phyloP scores from a whole-genome alignment of 1,284 basidiomycete genomes.

The Melampsora larici-populina region DNA sequence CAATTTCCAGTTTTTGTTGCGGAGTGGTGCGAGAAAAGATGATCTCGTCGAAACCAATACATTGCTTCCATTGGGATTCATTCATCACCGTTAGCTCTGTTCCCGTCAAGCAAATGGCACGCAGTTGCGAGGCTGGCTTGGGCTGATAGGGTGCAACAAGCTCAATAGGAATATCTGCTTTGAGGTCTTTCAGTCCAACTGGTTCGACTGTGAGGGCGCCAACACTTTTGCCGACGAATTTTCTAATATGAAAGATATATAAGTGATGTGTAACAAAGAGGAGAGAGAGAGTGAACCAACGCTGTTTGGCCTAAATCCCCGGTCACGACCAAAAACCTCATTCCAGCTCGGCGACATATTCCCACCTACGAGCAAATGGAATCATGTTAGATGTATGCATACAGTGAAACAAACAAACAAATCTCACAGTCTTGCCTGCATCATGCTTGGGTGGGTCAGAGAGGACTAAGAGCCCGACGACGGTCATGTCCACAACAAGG shows the following conservation, averaged over 20 bases:
- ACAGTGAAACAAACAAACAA: conserved; percentile 53
- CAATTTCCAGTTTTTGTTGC: conserved; percentile 69
- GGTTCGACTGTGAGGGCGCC: conserved; percentile 59
- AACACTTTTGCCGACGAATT: conserved; percentile 60
- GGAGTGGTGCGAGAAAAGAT: conserved; percentile 72
- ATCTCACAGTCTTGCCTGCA: conserved; percentile 59
- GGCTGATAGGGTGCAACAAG: conserved; percentile 52
- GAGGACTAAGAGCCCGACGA: conserved; percentile 65
- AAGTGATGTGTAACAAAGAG: background rate
- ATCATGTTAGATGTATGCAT: no score
- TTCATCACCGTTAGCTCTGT: conserved; percentile 59
- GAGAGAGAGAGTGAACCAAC: background rate
- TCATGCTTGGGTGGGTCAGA: conserved; percentile 65
- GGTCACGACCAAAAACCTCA: conserved; percentile 68
- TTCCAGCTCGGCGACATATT: conserved; percentile 59
- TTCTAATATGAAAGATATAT: conserved; percentile 53
- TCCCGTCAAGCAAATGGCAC: conserved; percentile 53
- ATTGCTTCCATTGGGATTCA: conserved; percentile 46
- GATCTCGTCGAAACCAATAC: conserved; percentile 63
- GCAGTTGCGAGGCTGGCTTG: conserved; percentile 44
- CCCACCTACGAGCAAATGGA: no score
- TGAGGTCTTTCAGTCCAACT: conserved; percentile 45
- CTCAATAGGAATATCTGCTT: conserved; percentile 56
- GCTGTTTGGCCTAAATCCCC: conserved; percentile 62
- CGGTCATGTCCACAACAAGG: conserved; percentile 57